phyloP scores from a whole-genome alignment of 2,329 filamentous ascomycete species.

The Cladophialophora chaetospira region DNA sequence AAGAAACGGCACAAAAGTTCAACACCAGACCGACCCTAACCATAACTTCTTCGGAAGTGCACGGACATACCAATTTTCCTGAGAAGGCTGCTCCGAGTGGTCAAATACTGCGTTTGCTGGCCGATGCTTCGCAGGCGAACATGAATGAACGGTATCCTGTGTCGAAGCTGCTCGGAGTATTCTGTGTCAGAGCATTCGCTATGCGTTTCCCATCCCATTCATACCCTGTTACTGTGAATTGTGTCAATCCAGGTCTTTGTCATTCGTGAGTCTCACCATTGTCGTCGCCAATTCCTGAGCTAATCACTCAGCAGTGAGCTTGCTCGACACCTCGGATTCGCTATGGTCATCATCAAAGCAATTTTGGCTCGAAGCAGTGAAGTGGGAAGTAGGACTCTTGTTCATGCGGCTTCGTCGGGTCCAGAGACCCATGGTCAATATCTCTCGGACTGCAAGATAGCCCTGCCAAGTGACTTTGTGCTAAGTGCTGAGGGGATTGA shows the following conservation, averaged over 20 bases:
- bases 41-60: constrained; percentile 31
- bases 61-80: constrained; percentile 15
- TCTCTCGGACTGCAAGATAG: not conserved
- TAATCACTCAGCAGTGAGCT: not conserved
- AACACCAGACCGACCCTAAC: constrained; percentile 3
- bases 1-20: constrained; percentile 29
- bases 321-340: constrained; percentile 9
- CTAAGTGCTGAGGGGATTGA: constrained; percentile 41
- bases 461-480: constrained; percentile 39
- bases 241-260: not conserved
- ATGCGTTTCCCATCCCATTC: not conserved
- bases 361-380: constrained; percentile 12
- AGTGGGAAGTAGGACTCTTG: constrained; percentile 22
- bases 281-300: not conserved
- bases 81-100: not conserved
- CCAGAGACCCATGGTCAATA: not conserved
- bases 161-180: not conserved
- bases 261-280: not conserved
- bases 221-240: not conserved
- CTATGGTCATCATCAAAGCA: not conserved
- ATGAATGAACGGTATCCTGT: constrained; percentile 39
- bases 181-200: not conserved
- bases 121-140: not conserved
- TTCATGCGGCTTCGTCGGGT: constrained; percentile 8
- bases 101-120: not conserved